These are phyloP conservation scores for Meripilus lineatus DNA, from an alignment of 1,284 basidiomycete species.

Conservation along the genomic window DNA sequence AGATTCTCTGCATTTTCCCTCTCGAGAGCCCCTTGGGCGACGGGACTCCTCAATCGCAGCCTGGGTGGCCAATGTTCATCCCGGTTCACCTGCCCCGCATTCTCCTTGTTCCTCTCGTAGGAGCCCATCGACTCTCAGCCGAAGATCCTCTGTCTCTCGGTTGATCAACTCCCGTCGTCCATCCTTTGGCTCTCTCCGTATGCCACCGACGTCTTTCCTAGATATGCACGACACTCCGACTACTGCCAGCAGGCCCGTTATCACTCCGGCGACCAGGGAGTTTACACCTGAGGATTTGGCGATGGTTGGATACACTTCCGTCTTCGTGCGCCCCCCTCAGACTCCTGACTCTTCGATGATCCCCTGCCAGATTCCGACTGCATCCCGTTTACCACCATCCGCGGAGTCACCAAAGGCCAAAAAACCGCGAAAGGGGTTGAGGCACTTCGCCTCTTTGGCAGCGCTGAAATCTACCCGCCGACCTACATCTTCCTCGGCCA, in stretches of 20 bases:
- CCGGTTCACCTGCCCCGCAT: constrained; percentile 56
- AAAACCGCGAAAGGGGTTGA: constrained; percentile 17
- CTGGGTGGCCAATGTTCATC: constrained; percentile 60
- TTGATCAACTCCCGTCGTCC: constrained; percentile 28
- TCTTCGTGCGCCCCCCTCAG: constrained; percentile 53
- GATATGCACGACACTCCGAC: constrained; percentile 35
- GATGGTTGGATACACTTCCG: constrained; percentile 56
- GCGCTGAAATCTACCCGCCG: constrained; percentile 20
- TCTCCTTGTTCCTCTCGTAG: constrained; percentile 24
- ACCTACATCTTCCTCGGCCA: constrained; percentile 18
- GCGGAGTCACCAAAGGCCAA: constrained; percentile 10
- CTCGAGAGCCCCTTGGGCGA: constrained; percentile 10
- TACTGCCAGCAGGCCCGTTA: constrained; percentile 18
- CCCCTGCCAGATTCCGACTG: constrained; percentile 2
- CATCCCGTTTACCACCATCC: too few relatives aligned
- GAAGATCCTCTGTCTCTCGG: constrained; percentile 26
- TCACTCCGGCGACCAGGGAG: constrained; percentile 33
- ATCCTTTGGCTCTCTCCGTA: constrained; percentile 27
- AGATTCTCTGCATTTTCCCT: constrained; percentile 8
- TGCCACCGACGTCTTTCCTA: constrained; percentile 39
- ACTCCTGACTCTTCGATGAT: constrained; percentile 26
- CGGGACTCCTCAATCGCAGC: constrained; percentile 36
- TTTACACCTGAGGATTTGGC: constrained; percentile 47
- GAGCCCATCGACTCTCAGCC: constrained; percentile 24
- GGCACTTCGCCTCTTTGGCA: constrained; percentile 25